Evolutionary conservation across 352 stramenopile species (phyloP), one percentile per base, ranked within the genome.

Genomic region (Pythium biforme): DNA sequence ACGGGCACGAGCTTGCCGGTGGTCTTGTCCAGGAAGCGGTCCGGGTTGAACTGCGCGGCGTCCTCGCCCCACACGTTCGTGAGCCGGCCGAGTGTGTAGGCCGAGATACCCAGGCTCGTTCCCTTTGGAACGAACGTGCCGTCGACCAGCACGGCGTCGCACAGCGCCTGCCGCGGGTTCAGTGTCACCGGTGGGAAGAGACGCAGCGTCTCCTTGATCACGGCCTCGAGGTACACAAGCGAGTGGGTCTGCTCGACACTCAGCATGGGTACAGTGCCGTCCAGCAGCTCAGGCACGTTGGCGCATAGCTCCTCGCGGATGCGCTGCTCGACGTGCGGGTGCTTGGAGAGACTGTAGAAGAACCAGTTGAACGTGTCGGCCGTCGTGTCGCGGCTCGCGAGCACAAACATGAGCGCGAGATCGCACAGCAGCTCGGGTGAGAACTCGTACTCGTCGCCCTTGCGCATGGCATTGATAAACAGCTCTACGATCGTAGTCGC

Each of bases 301-400:
- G 46, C 37, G 46, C 59, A 51, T n/a, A 79, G 53, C 54, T 81
- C 73, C 4, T 56, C 27, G 40, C 59, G 56, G 1, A 79, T 41
- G 4, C 68, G 66, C 2, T 48, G 40, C 53, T 72, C 59, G 3
- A 79, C 70, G 0, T 74, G 25, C 0, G 70, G 77, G 57, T 87
- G 19, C 54, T 50, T 22, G 17, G 29, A 56, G 26, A 88, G 48
- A 27, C 79, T 59, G 61, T 73, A 79, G n/a, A 88, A 56, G 49
- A 82, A 48, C 78, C 78, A 87, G n/a, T 62, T 67, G 23, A 88
- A 41, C 20, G 77, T 73, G 46, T 71, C 71, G 0, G 78, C 59
- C 5, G 77, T 83, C 17, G 78, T 85, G 63, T 88, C 78, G 17
- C 77, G 63, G 20, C 78, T 77, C 33, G 59, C 78, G 46, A 88